Evolutionary conservation across 208 protist species (phyloP), one percentile per base, ranked within the genome.

Genomic region (Trypanosomatidae sp.): DNA sequence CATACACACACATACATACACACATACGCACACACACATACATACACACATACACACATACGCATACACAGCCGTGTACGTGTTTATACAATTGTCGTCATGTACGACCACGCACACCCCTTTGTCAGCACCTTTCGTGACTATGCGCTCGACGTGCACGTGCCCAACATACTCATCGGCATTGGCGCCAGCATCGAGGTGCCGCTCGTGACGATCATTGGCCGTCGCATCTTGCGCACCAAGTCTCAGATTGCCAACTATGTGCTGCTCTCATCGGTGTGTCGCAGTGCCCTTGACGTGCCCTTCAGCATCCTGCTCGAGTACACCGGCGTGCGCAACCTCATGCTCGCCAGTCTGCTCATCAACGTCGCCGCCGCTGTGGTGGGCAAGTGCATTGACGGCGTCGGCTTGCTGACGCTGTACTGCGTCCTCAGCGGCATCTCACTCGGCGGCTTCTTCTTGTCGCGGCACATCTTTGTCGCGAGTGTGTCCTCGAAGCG

Each of bases 381-480:
- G 0, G 4, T 81, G 22, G 79, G 68, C 1, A 55, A 71, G 21
- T 23, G 30, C 4, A 43, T 73, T 18, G 48, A 23, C 3, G 61
- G 35, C 33, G 11, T 25, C 19, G 11, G 41, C 3, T 56, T 55
- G 20, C 58, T 87, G 16, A 35, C 43, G 2, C 5, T 48, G 22
- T 92, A 75, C 49, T 73, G 74, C 47, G 46, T 73, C 0, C 33
- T 87, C n/a, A 77, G 70, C 44, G 76, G 79, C 1, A 48, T 67
- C 44, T 85, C 76, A 6, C 63, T 74, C 23, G 79, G 84, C 8
- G 61, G 56, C 28, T 88, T 86, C 56, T 89, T 93, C 47, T 53
- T 93, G 1, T 43, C 79, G 18, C 76, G 77, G 0, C 79, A 89
- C 64, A 82, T 93, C 21, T 86, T 88, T 26, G 79, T 86, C 11